Percentiles rank a stretch among this genome's conserved stretches.
These are phyloP conservation scores for Fusarium chuoi DNA, from an alignment of 2,329 filamentous ascomycete species.

Conservation along the genomic window DNA sequence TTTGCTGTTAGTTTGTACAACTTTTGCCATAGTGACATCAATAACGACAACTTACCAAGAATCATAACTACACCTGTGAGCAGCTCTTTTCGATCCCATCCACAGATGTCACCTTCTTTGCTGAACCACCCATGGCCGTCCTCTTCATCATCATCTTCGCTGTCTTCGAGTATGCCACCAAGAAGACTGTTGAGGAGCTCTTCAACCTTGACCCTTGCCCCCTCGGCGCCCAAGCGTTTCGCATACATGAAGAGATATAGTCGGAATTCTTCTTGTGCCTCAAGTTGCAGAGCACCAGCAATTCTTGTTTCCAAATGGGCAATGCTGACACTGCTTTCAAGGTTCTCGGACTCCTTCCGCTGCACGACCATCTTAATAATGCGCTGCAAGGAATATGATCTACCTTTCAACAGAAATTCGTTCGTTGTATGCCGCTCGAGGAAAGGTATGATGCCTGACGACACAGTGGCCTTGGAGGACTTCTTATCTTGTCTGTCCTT, in stretches of 20 bases:
- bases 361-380: constrained; percentile 90
- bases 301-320: constrained; percentile 96
- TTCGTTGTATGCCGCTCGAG: constrained; percentile 95
- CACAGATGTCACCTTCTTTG: constrained; percentile 79
- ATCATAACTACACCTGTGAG: constrained; percentile 92
- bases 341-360: constrained; percentile 89
- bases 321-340: constrained; percentile 91
- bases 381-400: constrained; percentile 89
- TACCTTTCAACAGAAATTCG: constrained; percentile 89
- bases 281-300: constrained; percentile 85
- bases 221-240: constrained; percentile 92
- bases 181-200: constrained; percentile 86
- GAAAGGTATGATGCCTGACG: constrained; percentile 91
- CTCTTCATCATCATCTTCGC: constrained; percentile 52
- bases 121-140: constrained; percentile 70
- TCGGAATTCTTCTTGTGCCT: constrained; percentile 90
- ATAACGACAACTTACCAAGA: constrained; percentile 72
- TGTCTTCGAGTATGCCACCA: constrained; percentile 74
- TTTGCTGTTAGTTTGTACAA: constrained; percentile 46
- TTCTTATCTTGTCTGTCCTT: constrained; percentile 57
- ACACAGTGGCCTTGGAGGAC: constrained; percentile 68
- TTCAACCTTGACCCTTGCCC: constrained; percentile 87
- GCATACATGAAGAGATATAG: constrained; percentile 98
- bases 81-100: constrained; percentile 89
- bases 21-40: neutral